phyloP scores from a whole-genome alignment of 441 rosid species.

The Gossypium gossypioides region DNA sequence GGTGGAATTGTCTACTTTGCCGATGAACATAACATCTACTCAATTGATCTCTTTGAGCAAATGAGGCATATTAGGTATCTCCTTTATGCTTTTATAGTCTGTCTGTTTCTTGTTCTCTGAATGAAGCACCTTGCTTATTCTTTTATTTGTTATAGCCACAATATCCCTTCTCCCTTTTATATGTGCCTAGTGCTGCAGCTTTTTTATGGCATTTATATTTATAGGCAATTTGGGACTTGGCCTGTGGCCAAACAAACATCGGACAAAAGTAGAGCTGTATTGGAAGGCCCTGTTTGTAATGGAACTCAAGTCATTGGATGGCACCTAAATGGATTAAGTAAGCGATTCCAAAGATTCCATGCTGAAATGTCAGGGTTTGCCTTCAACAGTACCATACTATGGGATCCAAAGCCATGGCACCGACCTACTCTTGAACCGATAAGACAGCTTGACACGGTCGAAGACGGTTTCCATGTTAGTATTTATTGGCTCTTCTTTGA shows the following conservation, averaged over 20 bases:
- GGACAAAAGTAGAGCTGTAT: constrained; percentile 19
- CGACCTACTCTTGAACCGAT: constrained; percentile 43
- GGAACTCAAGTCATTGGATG: constrained; percentile 51
- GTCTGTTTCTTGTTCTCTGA: not conserved
- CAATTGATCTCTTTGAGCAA: constrained; percentile 43
- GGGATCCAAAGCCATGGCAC: constrained; percentile 62
- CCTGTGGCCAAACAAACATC: constrained; percentile 37
- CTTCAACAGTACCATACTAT: constrained; percentile 53
- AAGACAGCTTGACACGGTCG: constrained; percentile 37
- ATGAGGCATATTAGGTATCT: constrained; percentile 50
- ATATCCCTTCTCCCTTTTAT: not conserved
- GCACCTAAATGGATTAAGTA: constrained; percentile 30
- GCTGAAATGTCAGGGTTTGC: constrained; percentile 54
- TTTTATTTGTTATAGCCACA: constrained; percentile 9
- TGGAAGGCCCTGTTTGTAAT: constrained; percentile 53
- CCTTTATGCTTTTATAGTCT: not conserved
- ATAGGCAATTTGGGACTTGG: constrained; percentile 58
- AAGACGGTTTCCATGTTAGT: constrained; percentile 37
- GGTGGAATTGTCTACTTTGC: constrained; percentile 56
- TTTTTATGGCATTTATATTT: not conserved
- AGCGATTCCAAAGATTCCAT: constrained; percentile 41
- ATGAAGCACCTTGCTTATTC: constrained; percentile 1
- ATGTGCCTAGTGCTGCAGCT: not conserved
- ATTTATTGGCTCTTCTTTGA: not conserved
- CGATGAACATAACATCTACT: constrained; percentile 33